Evolutionary conservation across 129 eudicot genomes (phyloP).

Genomic region (Flaveria bidentis): DNA sequence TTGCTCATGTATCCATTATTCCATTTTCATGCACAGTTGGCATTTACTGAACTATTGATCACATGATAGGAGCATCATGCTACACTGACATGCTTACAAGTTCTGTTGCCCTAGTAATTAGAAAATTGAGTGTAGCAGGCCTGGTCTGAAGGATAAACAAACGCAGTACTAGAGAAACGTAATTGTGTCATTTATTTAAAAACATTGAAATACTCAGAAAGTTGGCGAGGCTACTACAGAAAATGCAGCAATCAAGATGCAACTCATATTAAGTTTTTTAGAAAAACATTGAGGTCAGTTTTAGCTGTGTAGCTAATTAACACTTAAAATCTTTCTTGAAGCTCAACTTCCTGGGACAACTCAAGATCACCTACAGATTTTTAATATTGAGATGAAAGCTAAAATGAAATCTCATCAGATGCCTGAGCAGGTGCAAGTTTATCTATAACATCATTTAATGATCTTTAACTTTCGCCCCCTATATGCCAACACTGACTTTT

Average conservation of each 20-base stretch:
- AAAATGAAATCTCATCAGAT: constrained; percentile 96
- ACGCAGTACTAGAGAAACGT: background rate
- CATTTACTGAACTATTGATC: constrained; percentile 19
- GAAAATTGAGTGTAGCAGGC: constrained; percentile 13
- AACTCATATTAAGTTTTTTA: background rate
- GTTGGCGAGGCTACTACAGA: constrained; percentile 10
- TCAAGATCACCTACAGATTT: constrained; percentile 95
- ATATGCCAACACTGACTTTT: background rate
- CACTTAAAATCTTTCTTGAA: constrained; percentile 38
- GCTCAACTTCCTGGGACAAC: constrained; percentile 98
- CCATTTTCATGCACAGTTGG: background rate
- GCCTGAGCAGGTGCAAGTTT: constrained; percentile 90
- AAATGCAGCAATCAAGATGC: background rate
- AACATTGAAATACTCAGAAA: constrained; percentile 19
- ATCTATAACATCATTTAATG: background rate
- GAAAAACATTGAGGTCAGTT: constrained; percentile 27
- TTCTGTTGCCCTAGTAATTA: constrained; percentile 2
- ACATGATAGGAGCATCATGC: background rate
- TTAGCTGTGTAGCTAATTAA: constrained; percentile 25
- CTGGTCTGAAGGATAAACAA: constrained; percentile 15
- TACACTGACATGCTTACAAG: constrained; percentile 23
- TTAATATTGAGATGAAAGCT: constrained; percentile 89
- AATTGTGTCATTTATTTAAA: background rate
- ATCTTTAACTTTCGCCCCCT: constrained; percentile 8
- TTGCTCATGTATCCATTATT: background rate